These are phyloP conservation scores for Coprinopsis strossmayeri DNA, from an alignment of 768 basidiomycete species.

Conservation along the genomic window DNA sequence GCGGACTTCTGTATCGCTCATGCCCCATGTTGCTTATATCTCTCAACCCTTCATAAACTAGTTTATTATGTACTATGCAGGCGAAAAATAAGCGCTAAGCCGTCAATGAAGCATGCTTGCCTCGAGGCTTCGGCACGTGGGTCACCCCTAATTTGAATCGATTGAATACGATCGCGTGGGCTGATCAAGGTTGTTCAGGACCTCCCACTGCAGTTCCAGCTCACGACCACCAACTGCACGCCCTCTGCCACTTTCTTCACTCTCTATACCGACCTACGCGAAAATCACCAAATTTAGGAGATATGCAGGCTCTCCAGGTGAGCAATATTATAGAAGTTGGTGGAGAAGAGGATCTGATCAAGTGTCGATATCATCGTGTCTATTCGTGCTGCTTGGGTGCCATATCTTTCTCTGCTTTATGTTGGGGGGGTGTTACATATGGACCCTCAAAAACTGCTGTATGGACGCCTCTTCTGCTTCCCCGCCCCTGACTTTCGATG, in stretches of 20 bases:
- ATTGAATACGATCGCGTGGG: slow-evolving; percentile 14
- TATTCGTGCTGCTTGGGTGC: neutral
- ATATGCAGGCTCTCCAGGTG: slow-evolving; percentile 40
- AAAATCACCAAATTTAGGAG: neutral
- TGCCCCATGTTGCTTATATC: no score
- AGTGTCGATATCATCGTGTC: no score
- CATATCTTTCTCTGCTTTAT: neutral
- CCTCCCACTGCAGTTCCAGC: slow-evolving; percentile 12
- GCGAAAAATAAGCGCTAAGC: neutral
- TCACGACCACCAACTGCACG: slow-evolving; percentile 15
- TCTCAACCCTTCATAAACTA: slow-evolving; percentile 2
- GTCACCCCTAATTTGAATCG: slow-evolving; percentile 19
- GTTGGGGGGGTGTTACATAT: neutral
- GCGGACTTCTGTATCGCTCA: no score
- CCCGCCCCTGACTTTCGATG: no score
- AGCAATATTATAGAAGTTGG: no score
- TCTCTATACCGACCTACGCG: neutral
- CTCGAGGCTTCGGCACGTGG: slow-evolving; percentile 1
- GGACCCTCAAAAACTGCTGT: no score
- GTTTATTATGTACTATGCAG: neutral
- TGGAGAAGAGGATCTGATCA: no score
- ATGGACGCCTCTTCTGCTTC: no score
- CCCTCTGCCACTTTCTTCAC: neutral
- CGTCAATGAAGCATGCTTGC: neutral
- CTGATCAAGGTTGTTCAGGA: slow-evolving; percentile 1